A percentile compares a stretch with the other conserved stretches of the same genome.
These are phyloP conservation scores for Trapa incisa DNA, from an alignment of 345 rosid genomes.

Conservation along the genomic window DNA sequence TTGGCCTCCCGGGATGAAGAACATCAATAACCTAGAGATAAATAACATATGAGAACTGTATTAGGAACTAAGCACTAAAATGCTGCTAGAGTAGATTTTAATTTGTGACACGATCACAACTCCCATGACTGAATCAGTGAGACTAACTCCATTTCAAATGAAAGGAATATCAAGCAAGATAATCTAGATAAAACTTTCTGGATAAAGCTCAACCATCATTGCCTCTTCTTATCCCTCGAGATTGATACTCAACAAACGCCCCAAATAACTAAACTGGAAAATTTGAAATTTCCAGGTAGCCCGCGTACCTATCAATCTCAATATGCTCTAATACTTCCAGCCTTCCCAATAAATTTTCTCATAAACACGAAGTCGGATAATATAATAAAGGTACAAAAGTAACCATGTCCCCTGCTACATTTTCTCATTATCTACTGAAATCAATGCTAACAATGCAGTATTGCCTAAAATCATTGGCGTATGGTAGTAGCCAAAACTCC, in stretches of 20 bases:
- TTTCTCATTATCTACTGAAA: not conserved
- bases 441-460: not conserved
- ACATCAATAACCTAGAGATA: conserved; percentile 70
- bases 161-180: not conserved
- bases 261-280: not conserved
- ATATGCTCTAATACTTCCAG: not conserved
- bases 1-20: conserved; percentile 87
- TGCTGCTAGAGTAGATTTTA: not conserved
- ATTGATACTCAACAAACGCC: not conserved
- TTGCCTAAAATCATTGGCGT: not conserved
- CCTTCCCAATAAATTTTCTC: not conserved
- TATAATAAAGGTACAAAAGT: not conserved
- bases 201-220: not conserved
- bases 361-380: not conserved
- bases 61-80: not conserved
- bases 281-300: not conserved
- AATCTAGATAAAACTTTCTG: not conserved
- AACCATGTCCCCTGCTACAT: not conserved
- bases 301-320: not conserved
- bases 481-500: not conserved
- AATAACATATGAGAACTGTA: not conserved
- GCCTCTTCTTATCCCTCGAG: not conserved
- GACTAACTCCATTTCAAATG: not conserved
- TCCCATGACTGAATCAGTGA: too few relatives aligned
- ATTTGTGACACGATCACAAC: not conserved